Percentiles rank a stretch among this genome's conserved stretches.
Evolutionary conservation across 192 early-diverging fungal genomes (phyloP).

Genomic region (Borealophlyctis nickersoniae): DNA sequence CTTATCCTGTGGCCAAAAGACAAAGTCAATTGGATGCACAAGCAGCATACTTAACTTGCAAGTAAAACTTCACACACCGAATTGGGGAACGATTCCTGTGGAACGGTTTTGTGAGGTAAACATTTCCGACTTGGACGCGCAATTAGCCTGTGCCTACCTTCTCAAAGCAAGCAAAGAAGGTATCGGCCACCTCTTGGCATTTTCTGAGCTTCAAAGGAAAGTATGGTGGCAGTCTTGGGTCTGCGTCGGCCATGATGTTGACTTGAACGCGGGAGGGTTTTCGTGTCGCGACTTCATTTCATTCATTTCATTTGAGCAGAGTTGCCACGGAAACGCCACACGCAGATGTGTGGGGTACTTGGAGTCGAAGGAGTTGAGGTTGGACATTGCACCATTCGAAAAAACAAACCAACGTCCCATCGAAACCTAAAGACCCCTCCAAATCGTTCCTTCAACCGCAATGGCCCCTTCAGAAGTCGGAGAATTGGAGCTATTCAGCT

Average conservation of each 20-base stretch:
- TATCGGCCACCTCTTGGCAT: constrained; percentile 39
- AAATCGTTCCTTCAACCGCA: no score
- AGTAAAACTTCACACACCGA: constrained; percentile 19
- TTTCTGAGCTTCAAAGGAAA: constrained; percentile 52
- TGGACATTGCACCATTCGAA: no score
- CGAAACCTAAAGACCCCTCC: no score
- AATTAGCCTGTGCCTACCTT: constrained; percentile 5
- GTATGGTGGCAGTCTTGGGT: constrained; percentile 37
- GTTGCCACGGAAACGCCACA: no score
- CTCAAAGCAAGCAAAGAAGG: constrained; percentile 53
- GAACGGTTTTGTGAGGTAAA: not conserved
- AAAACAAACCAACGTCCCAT: no score
- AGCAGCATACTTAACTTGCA: not conserved
- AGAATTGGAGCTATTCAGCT: constrained; percentile 64
- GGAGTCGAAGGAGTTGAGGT: no score
- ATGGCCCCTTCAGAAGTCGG: no score
- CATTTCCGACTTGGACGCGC: not conserved
- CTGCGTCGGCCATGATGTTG: constrained; percentile 8
- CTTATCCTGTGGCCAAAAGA: constrained; percentile 27
- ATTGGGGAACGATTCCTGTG: constrained; percentile 36
- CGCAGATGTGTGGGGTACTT: no score
- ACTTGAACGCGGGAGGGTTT: no score
- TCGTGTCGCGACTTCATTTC: no score
- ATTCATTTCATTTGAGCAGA: no score
- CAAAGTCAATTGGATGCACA: not conserved